Conservation (phyloP, 306 rosid genomes). For the Castanea mollissima region DNA sequence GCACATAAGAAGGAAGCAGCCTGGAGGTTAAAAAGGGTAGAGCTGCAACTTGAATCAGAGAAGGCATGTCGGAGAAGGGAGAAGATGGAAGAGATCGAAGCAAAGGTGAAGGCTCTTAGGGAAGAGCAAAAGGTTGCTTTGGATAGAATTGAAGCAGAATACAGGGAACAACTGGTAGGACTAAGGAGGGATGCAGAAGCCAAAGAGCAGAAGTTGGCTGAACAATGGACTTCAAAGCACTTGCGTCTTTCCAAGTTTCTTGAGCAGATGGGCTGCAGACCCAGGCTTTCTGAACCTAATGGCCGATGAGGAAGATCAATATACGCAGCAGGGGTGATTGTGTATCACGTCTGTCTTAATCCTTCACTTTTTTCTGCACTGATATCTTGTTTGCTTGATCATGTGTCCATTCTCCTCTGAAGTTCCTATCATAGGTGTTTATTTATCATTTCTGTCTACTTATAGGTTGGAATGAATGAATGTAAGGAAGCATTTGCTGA, state of each 20-base stretch:
- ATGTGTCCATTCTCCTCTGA: constrained; percentile 22
- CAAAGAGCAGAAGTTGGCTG: constrained; percentile 92
- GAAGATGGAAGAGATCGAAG: constrained; percentile 80
- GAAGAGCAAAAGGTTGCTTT: constrained; percentile 70
- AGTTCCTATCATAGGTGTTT: constrained; percentile 20
- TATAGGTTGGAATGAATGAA: constrained; percentile 25
- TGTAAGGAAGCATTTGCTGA: constrained; percentile 9
- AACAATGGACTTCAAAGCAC: constrained; percentile 91
- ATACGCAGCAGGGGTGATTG: background rate
- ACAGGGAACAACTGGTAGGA: constrained; percentile 75
- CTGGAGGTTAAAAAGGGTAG: constrained; percentile 87
- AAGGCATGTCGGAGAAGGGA: constrained; percentile 70
- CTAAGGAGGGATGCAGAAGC: constrained; percentile 83
- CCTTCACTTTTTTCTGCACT: background rate
- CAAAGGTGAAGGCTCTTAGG: constrained; percentile 77
- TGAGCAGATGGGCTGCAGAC: constrained; percentile 73
- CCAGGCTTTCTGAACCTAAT: constrained; percentile 60
- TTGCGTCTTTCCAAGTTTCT: constrained; percentile 66
- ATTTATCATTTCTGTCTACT: constrained; percentile 12
- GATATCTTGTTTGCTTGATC: constrained; percentile 25
- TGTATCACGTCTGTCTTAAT: constrained; percentile 17
- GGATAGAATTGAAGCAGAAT: constrained; percentile 85
- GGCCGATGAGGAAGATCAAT: constrained; percentile 45
- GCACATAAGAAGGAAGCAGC: constrained; percentile 83
- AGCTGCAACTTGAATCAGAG: constrained; percentile 89